Evolutionary conservation across 1,284 basidiomycete species (phyloP), one percentile per base, ranked within the genome.

Genomic region (Ceratobasidium sp.): DNA sequence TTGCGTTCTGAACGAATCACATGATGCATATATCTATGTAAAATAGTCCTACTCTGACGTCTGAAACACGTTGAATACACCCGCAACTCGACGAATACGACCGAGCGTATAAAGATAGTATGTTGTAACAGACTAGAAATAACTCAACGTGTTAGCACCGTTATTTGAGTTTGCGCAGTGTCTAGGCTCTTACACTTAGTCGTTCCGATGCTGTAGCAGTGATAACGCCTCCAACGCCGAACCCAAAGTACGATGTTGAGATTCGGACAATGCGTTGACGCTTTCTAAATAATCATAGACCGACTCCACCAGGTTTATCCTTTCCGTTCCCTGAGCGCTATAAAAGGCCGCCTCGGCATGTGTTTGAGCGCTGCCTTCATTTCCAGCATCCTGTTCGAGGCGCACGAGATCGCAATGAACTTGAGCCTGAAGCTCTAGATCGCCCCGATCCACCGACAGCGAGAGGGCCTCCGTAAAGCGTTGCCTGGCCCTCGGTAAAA

Each of bases 331-430:
- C 17, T 11, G 15, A 17, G 71, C 71, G 36, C 71, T 62, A 14
- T 29, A 57, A 50, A 73, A 73, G 9, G 71, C 71, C 1, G 71
- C 45, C 1, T 48, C 24, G 17, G 71, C 71, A 44, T 73, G 71
- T 14, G 44, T 44, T 29, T 63, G 71, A 41, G 71, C 71, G 11
- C 45, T 48, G 8, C 14, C 11, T 44, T 53, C 27, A 24, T 73
- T 73, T 14, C 45, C 33, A 9, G 33, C 57, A 29, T 63, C 57
- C 15, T 9, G 6, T 48, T 73, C 71, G 14, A 73, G 71, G 14
- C 36, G 48, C 31, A 53, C 15, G 19, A 73, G 59, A 15, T 73
- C 71, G 27, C 71, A 73, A 27, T 59, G 71, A 63, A 73, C 71
- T 54, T 57, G 57, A 54, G 33, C 71, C 24, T 73, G 71, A 31